Evolutionary conservation across 2,329 filamentous ascomycete genomes (phyloP).

Genomic region (Ophiostoma angusticollis): DNA sequence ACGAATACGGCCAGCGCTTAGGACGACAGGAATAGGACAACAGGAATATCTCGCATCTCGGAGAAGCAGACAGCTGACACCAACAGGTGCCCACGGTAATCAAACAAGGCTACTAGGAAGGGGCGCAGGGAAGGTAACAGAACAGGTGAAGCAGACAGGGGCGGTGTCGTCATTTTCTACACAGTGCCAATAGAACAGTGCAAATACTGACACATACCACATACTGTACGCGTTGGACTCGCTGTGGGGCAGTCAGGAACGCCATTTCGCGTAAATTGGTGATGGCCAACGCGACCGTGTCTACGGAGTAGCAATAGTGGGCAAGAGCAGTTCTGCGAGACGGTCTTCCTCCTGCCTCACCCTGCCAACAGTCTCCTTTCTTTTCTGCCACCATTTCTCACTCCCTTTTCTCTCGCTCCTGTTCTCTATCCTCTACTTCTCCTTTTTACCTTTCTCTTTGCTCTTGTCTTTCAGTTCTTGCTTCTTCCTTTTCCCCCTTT

Average conservation of each 20-base stretch:
- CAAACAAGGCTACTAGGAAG: no score
- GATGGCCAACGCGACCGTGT: constrained; percentile 2
- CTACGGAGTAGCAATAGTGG: background rate
- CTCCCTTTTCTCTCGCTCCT: background rate
- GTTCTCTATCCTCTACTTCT: background rate
- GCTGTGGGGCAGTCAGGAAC: background rate
- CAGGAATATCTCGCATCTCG: no score
- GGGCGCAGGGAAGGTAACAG: no score
- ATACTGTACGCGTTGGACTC: background rate
- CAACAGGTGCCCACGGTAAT: no score
- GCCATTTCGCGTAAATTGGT: constrained; percentile 11
- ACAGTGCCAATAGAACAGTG: no score
- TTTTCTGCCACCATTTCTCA: background rate
- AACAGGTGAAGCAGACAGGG: no score
- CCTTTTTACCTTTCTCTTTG: no score
- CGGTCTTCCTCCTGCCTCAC: constrained; percentile 3
- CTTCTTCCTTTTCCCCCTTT: background rate
- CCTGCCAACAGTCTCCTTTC: constrained; percentile 1
- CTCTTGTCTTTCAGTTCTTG: background rate
- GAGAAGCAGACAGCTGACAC: no score
- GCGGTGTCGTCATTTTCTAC: no score
- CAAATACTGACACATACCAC: no score
- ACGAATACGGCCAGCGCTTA: no score
- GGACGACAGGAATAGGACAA: no score
- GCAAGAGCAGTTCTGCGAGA: constrained; percentile 3